Evolutionary conservation across 768 basidiomycete genomes (phyloP), one percentile per base, ranked within the genome.

Genomic region (Strobilomyces confusus): DNA sequence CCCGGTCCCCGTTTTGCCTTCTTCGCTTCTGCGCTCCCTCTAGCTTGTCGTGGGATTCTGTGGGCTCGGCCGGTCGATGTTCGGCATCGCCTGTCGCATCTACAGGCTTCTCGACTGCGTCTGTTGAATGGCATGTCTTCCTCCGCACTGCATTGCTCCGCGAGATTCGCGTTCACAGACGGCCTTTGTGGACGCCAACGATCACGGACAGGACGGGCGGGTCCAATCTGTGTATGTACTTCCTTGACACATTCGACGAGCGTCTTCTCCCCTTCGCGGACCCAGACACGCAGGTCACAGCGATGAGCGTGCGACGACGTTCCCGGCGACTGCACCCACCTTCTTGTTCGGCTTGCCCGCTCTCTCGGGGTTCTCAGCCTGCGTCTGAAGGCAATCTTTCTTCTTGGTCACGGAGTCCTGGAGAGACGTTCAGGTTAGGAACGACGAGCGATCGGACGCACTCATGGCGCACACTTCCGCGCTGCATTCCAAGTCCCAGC

Each of bases 341-440:
- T 98, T 99, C 89, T 99, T 99, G 86, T 99, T 98, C 52, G 95
- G 95, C 80, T 95, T 95, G 75, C 98, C 95, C 20, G 84, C 71
- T 42, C 94, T 94, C 23, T 98, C 95, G 37, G 97, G 97, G 81
- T 98, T 98, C 46, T 97, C 95, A 58, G 98, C 92, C 70, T 99
- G 95, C 26, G 83, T 78, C 66, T 81, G 70, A 61, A 99, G 80
- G 77, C 97, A 98, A 56, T 81, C 95, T 62, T 85, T 82, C 83
- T 91, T 97, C 60, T 82, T 86, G 61, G 67, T 63, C 66, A 98
- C 71, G 69, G 95, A 98, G 78, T 99, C 89, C 80, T 92, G 58
- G 3, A 58, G 23, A 25, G 13, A 46, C 40, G 47, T 15, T 57
- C 9, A 33, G 5, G 13, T 54, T 8, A 2, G 33, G 13, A 6